These are phyloP conservation scores for Amborella trichopoda DNA, from an alignment of 164 flowering plant species.

Conservation along the genomic window DNA sequence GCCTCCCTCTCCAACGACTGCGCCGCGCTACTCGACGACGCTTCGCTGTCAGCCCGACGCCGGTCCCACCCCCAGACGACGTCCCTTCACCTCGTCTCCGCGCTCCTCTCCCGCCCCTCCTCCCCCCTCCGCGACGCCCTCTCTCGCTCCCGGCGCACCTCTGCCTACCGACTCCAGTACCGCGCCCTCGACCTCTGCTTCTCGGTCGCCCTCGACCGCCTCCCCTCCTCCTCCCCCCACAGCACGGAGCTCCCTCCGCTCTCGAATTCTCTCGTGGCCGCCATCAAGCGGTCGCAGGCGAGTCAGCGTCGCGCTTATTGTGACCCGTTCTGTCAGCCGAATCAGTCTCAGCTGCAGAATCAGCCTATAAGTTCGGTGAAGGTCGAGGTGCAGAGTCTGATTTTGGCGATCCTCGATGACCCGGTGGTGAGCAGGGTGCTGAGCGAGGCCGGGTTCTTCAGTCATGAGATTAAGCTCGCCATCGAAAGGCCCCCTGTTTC, in stretches of 20 bases:
- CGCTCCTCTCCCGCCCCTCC: conserved; percentile 40
- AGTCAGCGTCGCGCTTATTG: conserved; percentile 65
- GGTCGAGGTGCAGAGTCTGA: conserved; percentile 69
- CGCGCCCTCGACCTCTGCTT: conserved; percentile 71
- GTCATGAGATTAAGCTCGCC: conserved; percentile 72
- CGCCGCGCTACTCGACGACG: conserved; percentile 62
- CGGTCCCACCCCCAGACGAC: conserved; percentile 74
- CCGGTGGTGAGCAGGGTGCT: conserved; percentile 92
- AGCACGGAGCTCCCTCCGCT: conserved; percentile 42
- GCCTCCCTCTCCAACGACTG: conserved; percentile 71
- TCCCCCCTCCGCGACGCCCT: conserved; percentile 61
- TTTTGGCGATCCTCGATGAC: conserved; percentile 83
- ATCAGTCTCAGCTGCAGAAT: conserved; percentile 21
- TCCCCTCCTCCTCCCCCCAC: conserved; percentile 40
- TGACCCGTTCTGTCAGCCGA: conserved; percentile 22
- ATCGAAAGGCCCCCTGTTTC: conserved; percentile 53
- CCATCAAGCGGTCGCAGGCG: conserved; percentile 78
- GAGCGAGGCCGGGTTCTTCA: conserved; percentile 79
- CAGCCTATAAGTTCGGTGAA: conserved; percentile 26
- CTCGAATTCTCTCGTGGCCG: conserved; percentile 88
- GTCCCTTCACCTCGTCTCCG: conserved; percentile 62
- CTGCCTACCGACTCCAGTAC: conserved; percentile 51
- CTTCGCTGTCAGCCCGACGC: conserved; percentile 54
- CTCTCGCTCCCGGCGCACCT: conserved; percentile 30
- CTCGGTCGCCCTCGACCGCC: conserved; percentile 63